Evolutionary conservation across 2,329 filamentous ascomycete genomes (phyloP).

Genomic region (Colletotrichum spinosum): DNA sequence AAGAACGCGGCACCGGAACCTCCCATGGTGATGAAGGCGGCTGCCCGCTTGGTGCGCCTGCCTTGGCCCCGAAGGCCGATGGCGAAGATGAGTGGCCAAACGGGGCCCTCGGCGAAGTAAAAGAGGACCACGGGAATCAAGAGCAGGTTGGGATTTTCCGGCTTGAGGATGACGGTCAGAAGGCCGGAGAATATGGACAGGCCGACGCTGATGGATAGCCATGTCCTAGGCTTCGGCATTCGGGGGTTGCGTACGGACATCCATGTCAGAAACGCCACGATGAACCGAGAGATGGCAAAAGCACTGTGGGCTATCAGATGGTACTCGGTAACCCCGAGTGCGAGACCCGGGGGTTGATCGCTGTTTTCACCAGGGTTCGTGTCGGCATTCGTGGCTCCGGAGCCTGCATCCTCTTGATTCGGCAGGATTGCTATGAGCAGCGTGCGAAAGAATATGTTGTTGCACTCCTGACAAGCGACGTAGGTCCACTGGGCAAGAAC

Average conservation of each 20-base stretch:
- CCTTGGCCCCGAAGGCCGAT: slow-evolving; percentile 85
- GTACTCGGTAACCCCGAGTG: slow-evolving; percentile 71
- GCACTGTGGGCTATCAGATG: slow-evolving; percentile 77
- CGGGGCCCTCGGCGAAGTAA: slow-evolving; percentile 84
- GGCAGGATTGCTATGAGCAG: slow-evolving; percentile 59
- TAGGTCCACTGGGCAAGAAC: slow-evolving; percentile 84
- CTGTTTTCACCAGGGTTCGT: slow-evolving; percentile 58
- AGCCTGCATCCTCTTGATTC: slow-evolving; percentile 37
- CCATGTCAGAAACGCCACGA: slow-evolving; percentile 73
- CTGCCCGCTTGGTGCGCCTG: slow-evolving; percentile 81
- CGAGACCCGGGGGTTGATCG: slow-evolving; percentile 57
- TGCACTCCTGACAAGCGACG: slow-evolving; percentile 77
- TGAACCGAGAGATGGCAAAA: slow-evolving; percentile 81
- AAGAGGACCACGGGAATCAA: slow-evolving; percentile 75
- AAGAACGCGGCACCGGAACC: slow-evolving; percentile 80
- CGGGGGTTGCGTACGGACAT: slow-evolving; percentile 58
- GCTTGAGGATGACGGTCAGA: slow-evolving; percentile 58
- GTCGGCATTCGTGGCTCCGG: slow-evolving; percentile 43
- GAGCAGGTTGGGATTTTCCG: slow-evolving; percentile 60
- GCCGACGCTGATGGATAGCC: slow-evolving; percentile 72
- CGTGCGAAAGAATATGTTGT: slow-evolving; percentile 70
- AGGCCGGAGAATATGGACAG: slow-evolving; percentile 70
- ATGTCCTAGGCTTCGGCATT: slow-evolving; percentile 74
- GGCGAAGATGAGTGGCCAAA: slow-evolving; percentile 86
- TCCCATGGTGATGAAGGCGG: slow-evolving; percentile 81